Conservation (phyloP, 2,329 filamentous ascomycete genomes). For the Shiraia bambusicola region DNA sequence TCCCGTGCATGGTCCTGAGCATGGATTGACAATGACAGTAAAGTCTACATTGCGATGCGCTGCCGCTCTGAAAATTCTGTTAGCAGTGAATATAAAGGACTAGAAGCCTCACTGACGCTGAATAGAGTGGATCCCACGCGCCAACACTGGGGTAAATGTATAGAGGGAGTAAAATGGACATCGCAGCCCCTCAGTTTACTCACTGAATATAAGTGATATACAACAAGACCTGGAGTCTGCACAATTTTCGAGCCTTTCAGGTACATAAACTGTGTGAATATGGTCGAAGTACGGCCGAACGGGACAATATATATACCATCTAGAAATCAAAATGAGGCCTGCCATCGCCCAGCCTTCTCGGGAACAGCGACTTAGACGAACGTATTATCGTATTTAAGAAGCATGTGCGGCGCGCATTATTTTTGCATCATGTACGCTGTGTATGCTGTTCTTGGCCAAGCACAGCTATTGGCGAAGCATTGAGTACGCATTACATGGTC, state of each 20-base stretch:
- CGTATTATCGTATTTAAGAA: slow-evolving; percentile 1
- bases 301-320: slow-evolving; percentile 7
- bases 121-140: slow-evolving; percentile 52
- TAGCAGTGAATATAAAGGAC: background rate
- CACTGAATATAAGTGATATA: background rate
- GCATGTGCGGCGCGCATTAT: slow-evolving; percentile 2
- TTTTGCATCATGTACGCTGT: background rate
- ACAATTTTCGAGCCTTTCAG: background rate
- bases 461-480: slow-evolving; percentile 2
- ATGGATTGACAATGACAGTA: slow-evolving; percentile 55
- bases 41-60: slow-evolving; percentile 49
- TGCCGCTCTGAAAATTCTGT: slow-evolving; percentile 20
- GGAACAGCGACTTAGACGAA: slow-evolving; percentile 3
- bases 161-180: slow-evolving; percentile 52
- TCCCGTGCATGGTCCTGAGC: slow-evolving; percentile 39
- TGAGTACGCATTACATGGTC: slow-evolving; percentile 1
- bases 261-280: background rate
- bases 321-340: slow-evolving; percentile 5
- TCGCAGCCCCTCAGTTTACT: slow-evolving; percentile 4
- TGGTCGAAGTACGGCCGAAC: background rate
- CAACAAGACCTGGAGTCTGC: background rate
- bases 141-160: slow-evolving; percentile 53
- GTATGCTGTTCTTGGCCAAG: slow-evolving; percentile 3
- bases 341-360: slow-evolving; percentile 2
- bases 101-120: slow-evolving; percentile 40